Conservation (phyloP, 768 basidiomycete species). For the Auricularia auricula-judae region DNA sequence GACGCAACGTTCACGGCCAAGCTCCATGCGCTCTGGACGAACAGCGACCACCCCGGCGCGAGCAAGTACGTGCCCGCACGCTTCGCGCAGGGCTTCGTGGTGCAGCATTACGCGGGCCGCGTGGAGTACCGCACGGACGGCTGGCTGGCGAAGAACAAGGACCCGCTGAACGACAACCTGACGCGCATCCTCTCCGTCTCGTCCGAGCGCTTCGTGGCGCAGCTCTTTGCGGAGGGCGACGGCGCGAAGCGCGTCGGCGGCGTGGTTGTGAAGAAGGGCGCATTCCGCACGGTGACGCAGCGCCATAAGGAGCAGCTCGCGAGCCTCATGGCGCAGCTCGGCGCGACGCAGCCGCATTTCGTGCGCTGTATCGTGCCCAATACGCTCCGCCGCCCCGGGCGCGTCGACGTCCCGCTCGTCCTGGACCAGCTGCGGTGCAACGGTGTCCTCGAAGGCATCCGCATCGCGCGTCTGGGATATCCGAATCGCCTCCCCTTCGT, state of each 20-base stretch:
- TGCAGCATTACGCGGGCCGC: slow-evolving; percentile 92
- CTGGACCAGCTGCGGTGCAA: slow-evolving; percentile 96
- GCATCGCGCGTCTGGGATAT: slow-evolving; percentile 93
- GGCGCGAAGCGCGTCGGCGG: slow-evolving; percentile 24
- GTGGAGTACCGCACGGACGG: slow-evolving; percentile 94
- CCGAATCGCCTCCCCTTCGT: slow-evolving; percentile 95
- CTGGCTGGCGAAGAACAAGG: slow-evolving; percentile 99
- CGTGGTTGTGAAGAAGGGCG: slow-evolving; percentile 75
- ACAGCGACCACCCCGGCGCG: slow-evolving; percentile 57
- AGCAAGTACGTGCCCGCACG: slow-evolving; percentile 77
- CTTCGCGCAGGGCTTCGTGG: slow-evolving; percentile 80
- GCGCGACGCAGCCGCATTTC: slow-evolving; percentile 94
- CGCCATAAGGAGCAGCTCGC: slow-evolving; percentile 92
- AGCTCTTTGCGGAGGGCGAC: slow-evolving; percentile 73
- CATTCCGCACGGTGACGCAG: slow-evolving; percentile 92
- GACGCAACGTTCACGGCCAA: slow-evolving; percentile 93
- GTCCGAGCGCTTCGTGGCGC: slow-evolving; percentile 67
- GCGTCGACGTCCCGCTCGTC: slow-evolving; percentile 87
- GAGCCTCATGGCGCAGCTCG: slow-evolving; percentile 82
- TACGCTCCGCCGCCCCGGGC: slow-evolving; percentile 76
- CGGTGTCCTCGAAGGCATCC: slow-evolving; percentile 97
- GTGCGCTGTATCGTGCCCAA: slow-evolving; percentile 98
- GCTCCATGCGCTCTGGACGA: slow-evolving; percentile 67
- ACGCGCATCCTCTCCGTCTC: slow-evolving; percentile 80
- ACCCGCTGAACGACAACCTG: slow-evolving; percentile 93